Evolutionary conservation across 2,329 filamentous ascomycete species (phyloP), one percentile per base, ranked within the genome.

Genomic region (Beauveria rudraprayagi): DNA sequence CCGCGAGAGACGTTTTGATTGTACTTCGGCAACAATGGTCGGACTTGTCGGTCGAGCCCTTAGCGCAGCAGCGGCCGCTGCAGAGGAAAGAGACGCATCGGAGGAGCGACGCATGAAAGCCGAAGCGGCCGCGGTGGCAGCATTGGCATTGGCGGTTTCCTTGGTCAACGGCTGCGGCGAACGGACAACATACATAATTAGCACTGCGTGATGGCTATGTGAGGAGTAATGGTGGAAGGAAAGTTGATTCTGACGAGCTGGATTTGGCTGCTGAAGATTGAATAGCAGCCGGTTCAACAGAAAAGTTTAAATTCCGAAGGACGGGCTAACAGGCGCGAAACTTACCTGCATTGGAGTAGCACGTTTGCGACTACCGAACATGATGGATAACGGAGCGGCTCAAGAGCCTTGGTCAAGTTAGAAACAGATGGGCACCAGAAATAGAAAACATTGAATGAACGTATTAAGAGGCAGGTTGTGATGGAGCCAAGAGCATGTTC

Each of bases 31-130:
- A 61, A 96, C 88, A 67, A 87, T 86, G 56, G 87, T 93, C 24
- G 91, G 92, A 2, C 89, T 87, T 56, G 86, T 86, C 10, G 91
- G 87, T 66, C 89, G 85, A 51, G 88, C 89, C 70, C 88, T 87
- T 62, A 97, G 81, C 52, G 92, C 92, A 30, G 92, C 87, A 17
- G 91, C 92, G 7, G 93, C 92, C 14, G 93, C 93, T 7, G 92
- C 90, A 41, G 89, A 88, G 46, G 92, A 95, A 48, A 96, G 80
- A 62, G 84, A 85, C 63, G 77, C 79, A 60, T 63, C 57, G 83
- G 67, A 87, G 83, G 67, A 81, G 69, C 82, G 86, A 67, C 83
- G 86, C 70, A 88, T 81, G 74, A 93, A 95, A 62, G 92, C 92
- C 72, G 90, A 88, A 63, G 85, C 85, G 63, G 92, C 92, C 61